A percentile compares a stretch with the other conserved stretches of the same genome.
These are phyloP conservation scores for Parsonsia alboflavescens DNA, from an alignment of 257 asterid species.

Conservation along the genomic window DNA sequence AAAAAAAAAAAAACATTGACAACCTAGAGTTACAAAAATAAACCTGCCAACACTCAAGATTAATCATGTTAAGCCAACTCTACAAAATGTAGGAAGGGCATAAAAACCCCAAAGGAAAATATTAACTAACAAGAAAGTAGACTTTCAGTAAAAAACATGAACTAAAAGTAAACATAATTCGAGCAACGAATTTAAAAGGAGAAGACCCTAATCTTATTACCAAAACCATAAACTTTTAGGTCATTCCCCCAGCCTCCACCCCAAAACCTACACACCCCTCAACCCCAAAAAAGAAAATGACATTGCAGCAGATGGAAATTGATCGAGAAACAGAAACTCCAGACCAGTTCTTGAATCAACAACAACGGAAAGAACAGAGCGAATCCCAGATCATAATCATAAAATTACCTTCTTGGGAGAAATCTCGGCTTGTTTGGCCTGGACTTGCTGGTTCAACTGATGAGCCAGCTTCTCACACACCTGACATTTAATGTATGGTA, in stretches of 20 bases:
- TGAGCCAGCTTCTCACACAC: conserved; percentile 71
- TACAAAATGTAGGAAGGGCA: too few species aligned
- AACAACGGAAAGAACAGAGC: neutral
- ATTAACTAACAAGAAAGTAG: neutral
- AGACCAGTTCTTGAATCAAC: conserved; percentile 7
- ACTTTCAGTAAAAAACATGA: neutral
- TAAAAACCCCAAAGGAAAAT: neutral
- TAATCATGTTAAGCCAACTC: neutral
- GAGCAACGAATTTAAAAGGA: neutral
- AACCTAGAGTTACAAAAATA: neutral
- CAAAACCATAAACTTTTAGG: neutral
- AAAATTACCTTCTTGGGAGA: conserved; percentile 66
- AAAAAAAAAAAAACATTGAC: neutral
- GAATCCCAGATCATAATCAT: conserved; percentile 13
- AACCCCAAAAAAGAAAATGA: neutral
- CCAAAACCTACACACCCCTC: neutral
- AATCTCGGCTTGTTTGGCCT: conserved; percentile 58
- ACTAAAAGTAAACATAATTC: conserved; percentile 2
- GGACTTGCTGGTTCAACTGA: conserved; percentile 62
- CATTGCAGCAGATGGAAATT: neutral
- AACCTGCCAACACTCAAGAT: neutral
- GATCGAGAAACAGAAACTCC: conserved; percentile 5
- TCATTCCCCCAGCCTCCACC: too few species aligned
- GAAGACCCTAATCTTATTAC: neutral
- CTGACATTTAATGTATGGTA: conserved; percentile 78